Evolutionary conservation across 1,284 basidiomycete species (phyloP).

Genomic region (Cutaneotrichosporon spelunceum): DNA sequence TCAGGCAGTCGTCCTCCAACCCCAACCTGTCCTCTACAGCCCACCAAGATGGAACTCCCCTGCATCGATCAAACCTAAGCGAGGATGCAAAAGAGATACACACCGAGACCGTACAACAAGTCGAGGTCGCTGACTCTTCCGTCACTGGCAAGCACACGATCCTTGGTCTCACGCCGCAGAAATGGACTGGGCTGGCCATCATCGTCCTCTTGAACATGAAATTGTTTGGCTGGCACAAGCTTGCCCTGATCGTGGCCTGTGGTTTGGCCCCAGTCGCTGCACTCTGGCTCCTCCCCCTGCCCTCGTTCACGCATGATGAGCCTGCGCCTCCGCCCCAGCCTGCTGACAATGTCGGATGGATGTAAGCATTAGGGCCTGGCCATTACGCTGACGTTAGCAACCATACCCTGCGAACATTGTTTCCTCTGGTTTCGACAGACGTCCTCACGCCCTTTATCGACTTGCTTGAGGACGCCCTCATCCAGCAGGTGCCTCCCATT

Average conservation of each 20-base stretch:
- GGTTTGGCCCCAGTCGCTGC: conserved; percentile 6
- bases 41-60: not conserved
- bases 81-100: not conserved
- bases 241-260: not conserved
- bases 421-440: conserved; percentile 50
- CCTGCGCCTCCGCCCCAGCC: conserved; percentile 12
- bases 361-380: conserved; percentile 16
- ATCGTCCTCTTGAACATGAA: conserved; percentile 6
- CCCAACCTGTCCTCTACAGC: not conserved
- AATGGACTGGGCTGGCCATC: not conserved
- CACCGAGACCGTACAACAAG: not conserved
- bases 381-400: conserved; percentile 31
- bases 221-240: conserved; percentile 6
- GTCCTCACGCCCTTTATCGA: conserved; percentile 52
- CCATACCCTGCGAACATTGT: conserved; percentile 45
- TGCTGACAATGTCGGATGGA: conserved; percentile 17
- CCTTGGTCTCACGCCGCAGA: not conserved
- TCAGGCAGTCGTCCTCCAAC: not conserved
- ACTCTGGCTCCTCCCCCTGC: conserved; percentile 12
- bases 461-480: conserved; percentile 50
- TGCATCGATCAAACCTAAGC: not conserved
- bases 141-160: not conserved
- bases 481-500: conserved; percentile 47
- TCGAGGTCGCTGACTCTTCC: not conserved
- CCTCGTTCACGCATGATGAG: not conserved